Base-by-base conservation (phyloP, 495 filamentous ascomycete genomes). In the Podospora appendiculata region DNA sequence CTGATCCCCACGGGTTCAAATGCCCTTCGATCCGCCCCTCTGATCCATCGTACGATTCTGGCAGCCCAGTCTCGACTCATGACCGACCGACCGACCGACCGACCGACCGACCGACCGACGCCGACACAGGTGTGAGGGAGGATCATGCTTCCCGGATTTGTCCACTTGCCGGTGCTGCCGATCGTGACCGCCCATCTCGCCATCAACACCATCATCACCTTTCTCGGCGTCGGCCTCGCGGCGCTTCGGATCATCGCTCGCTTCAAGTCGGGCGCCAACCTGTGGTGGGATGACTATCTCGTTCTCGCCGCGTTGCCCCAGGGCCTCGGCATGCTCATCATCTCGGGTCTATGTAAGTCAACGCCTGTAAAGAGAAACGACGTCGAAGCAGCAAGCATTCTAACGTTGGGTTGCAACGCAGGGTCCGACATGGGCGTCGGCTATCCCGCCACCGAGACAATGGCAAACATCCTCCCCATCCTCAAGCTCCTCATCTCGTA, bases 201-300 rank as follows among this genome's bases (percentile, higher is more conserved):
- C 32, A 48, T 60, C 57, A 65, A 60, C 62, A 32, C 14, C 45
- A 34, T 58, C 33, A 11, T 65, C 16, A 46, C 41, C 35, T 35
- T 52, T 14, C 25, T 62, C 6, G 45, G 51, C 16, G 10, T 62
- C 18, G 3, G 14, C 35, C 44, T 54, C n/a, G 50, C 63, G 13
- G 52, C n/a, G 2, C 38, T 58, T n/a, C 54, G 60, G 18, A 34
- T 62, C 4, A 42, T 49, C 32, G 44, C 57, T 16, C 56, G 62
- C 4, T 54, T 54, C 40, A n/a, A 38, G 12, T 51, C 54, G 13
- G 54, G 60, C 8, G 57, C 57, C 14, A 48, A 50, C 19, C 55
- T 66, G n/a, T 61, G 64, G 51, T 65, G 59, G 59, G 65, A 68
- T 57, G 65, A 67, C 52, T 65, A 53, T 18, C 57, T 68, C n/a